These are phyloP conservation scores for Centella asiatica DNA, from an alignment of 129 eudicot species.

Conservation along the genomic window DNA sequence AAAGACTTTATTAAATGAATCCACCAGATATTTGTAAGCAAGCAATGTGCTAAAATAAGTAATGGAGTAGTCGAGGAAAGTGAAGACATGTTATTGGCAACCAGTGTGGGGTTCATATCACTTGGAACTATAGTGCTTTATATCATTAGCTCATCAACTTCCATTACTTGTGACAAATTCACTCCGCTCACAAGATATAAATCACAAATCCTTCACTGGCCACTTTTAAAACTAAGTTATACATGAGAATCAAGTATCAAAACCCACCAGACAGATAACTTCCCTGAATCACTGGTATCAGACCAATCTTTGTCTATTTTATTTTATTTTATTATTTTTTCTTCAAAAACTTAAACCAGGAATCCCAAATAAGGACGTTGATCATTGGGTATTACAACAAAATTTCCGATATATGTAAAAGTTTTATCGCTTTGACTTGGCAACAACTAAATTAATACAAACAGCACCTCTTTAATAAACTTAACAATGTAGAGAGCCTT, in stretches of 20 bases:
- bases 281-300: not conserved
- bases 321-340: no score
- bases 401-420: not conserved
- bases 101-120: not conserved
- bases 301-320: not conserved
- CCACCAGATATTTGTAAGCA: no score
- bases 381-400: not conserved
- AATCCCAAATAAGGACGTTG: not conserved
- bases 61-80: not conserved
- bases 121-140: not conserved
- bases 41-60: no score
- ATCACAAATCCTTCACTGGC: not conserved
- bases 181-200: no score
- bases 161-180: not conserved
- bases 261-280: not conserved
- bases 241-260: not conserved
- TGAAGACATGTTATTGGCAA: not conserved
- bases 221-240: not conserved
- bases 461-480: no score
- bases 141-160: not conserved
- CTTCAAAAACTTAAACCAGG: not conserved
- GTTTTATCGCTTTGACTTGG: no score
- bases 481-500: no score
- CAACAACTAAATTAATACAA: no score
- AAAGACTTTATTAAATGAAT: no score